phyloP scores from a whole-genome alignment of 208 protist genomes.

The Crithidia fasciculata region DNA sequence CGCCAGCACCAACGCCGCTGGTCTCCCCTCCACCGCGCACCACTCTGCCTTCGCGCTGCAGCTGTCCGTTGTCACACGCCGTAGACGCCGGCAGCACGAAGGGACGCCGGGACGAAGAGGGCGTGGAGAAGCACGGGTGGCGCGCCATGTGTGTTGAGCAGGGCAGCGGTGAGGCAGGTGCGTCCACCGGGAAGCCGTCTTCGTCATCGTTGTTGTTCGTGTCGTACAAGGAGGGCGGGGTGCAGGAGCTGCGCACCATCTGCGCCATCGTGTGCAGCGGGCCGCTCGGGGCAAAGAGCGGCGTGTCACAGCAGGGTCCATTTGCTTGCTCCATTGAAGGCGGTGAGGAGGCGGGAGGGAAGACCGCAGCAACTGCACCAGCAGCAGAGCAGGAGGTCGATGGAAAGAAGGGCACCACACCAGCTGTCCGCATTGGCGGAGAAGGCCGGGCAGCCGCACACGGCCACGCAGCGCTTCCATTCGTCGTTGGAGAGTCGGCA shows the following conservation, averaged over 20 bases:
- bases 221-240: not conserved
- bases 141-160: constrained; percentile 2
- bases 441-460: not conserved
- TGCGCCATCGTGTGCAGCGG: not conserved
- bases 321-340: no score
- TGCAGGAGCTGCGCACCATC: constrained; percentile 1
- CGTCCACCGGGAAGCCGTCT: not conserved
- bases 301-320: not conserved
- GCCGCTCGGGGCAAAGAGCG: not conserved
- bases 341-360: no score
- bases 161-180: not conserved
- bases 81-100: constrained; percentile 12
- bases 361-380: no score
- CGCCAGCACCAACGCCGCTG: no score
- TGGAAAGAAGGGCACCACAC: not conserved
- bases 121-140: not conserved
- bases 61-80: not conserved
- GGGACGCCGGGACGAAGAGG: not conserved
- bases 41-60: not conserved
- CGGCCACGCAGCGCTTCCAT: not conserved
- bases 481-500: not conserved
- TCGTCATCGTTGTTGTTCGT: not conserved
- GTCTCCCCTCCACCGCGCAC: no score
- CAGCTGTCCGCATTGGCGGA: constrained; percentile 4
- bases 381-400: not conserved